Evolutionary conservation across 345 rosid genomes (phyloP), one percentile per base, ranked within the genome.

Genomic region (Nephelium lappaceum): DNA sequence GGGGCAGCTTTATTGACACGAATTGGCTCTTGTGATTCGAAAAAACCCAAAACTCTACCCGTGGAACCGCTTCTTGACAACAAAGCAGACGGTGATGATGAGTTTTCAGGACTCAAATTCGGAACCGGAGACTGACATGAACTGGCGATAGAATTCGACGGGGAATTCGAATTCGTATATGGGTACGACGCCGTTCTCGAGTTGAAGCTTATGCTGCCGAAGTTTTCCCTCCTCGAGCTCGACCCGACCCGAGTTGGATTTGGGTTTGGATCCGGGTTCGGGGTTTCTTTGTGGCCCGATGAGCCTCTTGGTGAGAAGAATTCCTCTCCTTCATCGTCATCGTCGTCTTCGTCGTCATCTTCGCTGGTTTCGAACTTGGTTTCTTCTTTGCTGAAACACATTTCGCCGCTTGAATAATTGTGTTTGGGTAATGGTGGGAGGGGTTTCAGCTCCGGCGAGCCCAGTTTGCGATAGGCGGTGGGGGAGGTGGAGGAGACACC

Each of bases 281-380:
- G 83, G 69, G 84, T 87, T 71, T 88, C 95, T 72, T 77, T 88
- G n/a, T 84, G 84, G 19, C 86, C 93, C 0, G 94, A 87, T 38
- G 99, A 94, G 5, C 95, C 97, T 82, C 97, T 88, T 0, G 99
- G 99, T 0, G 99, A 96, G 77, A 83, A 94, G 81, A 94, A 96
- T 83, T 91, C 93, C 12, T 96, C 99, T 27, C 31, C 31, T n/a
- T 92, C 92, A 1, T 89, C 98, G 0, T 79, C 87, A 2, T 89
- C 92, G 5, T 72, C 69, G 19, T 75, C 80, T 1, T 76, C 87
- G 11, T 10, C 21, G 12, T 58, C 63, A 4, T 58, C 63, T 0
- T 23, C 63, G 5, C 73, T 38, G 5, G 71, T 49, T 49, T 64
- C 70, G 43, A 47, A 38, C 38, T 51, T 67, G 16, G 60, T 87